A percentile compares a stretch with the other conserved stretches of the same genome.
These are phyloP conservation scores for Moniliophthora roreri DNA, from an alignment of 1,284 basidiomycete species.

Conservation along the genomic window DNA sequence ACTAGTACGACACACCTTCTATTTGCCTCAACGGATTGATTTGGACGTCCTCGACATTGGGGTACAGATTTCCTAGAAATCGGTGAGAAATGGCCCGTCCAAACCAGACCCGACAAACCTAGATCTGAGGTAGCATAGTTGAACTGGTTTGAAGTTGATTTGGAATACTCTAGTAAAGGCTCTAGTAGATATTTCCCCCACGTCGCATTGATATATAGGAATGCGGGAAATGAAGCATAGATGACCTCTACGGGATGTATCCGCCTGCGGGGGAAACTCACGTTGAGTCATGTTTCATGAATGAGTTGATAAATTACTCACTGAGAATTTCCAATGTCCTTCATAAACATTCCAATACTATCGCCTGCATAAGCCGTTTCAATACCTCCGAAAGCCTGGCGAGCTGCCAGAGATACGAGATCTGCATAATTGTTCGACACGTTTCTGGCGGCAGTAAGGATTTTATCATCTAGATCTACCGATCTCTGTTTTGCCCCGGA, in stretches of 20 bases:
- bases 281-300: background rate
- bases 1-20: constrained; percentile 5
- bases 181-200: constrained; percentile 35
- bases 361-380: background rate
- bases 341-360: constrained; percentile 36
- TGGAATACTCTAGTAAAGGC: constrained; percentile 37
- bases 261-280: background rate
- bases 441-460: background rate
- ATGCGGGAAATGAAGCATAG: constrained; percentile 37
- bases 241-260: constrained; percentile 42
- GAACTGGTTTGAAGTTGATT: constrained; percentile 19
- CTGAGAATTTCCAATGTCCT: constrained; percentile 25
- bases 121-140: constrained; percentile 33
- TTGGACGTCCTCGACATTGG: constrained; percentile 1
- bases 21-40: constrained; percentile 27
- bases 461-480: background rate
- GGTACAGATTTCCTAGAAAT: constrained; percentile 5
- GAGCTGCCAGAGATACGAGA: background rate
- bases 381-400: background rate
- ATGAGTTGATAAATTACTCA: constrained; percentile 3
- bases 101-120: constrained; percentile 20
- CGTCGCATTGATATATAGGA: constrained; percentile 36
- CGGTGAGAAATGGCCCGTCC: background rate
- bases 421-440: background rate
- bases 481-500: background rate